Conservation (phyloP, 495 filamentous ascomycete genomes). For the Astrothelium macrocarpum region DNA sequence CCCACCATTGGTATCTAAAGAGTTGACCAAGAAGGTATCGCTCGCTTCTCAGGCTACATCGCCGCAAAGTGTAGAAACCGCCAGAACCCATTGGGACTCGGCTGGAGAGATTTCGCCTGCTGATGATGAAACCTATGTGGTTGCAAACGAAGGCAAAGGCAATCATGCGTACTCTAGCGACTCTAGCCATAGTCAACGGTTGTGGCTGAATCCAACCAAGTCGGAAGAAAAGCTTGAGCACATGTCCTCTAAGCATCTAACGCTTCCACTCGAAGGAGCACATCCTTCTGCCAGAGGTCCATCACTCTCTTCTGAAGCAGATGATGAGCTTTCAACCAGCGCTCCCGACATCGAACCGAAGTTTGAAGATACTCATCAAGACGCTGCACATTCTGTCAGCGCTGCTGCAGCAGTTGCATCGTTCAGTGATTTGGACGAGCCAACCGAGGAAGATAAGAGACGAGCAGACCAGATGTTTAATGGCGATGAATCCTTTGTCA, state of each 20-base stretch:
- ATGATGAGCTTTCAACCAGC: conserved; percentile 23
- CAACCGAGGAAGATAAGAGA: conserved; percentile 55
- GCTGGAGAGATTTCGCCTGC: background rate
- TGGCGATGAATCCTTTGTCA: conserved; percentile 71
- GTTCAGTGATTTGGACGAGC: conserved; percentile 28
- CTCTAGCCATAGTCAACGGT: conserved; percentile 21
- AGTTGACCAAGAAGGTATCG: background rate
- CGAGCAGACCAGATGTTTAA: conserved; percentile 75
- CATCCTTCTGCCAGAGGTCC: conserved; percentile 12
- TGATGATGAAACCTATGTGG: background rate
- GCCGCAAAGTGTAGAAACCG: background rate
- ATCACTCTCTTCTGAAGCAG: conserved; percentile 17
- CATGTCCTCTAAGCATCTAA: conserved; percentile 24
- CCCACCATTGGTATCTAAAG: background rate
- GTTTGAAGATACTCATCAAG: conserved; percentile 20
- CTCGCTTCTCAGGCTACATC: background rate
- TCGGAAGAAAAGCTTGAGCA: conserved; percentile 37
- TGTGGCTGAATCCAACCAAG: conserved; percentile 32
- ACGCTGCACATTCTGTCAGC: conserved; percentile 8
- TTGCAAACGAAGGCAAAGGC: background rate
- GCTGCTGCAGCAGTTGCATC: conserved; percentile 18
- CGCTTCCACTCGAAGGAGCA: conserved; percentile 36
- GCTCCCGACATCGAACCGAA: conserved; percentile 43
- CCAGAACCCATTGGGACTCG: background rate
- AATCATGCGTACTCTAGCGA: background rate